These are phyloP conservation scores for Elaeis oleifera DNA, from an alignment of 202 grass and related monocot genomes.

Conservation along the genomic window DNA sequence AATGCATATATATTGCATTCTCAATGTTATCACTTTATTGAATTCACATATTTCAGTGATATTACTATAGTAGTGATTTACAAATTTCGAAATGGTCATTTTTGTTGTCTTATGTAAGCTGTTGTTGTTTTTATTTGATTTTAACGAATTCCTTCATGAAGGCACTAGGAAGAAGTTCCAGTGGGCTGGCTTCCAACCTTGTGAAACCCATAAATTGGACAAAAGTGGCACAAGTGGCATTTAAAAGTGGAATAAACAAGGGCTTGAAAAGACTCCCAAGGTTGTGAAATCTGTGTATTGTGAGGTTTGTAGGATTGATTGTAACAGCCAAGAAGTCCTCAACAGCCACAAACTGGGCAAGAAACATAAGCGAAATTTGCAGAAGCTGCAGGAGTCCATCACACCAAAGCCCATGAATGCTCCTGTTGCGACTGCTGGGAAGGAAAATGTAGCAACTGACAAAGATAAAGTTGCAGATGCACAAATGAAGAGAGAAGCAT, in stretches of 20 bases:
- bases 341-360: slow-evolving; percentile 27
- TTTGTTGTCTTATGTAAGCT: no score
- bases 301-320: slow-evolving; percentile 31
- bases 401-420: slow-evolving; percentile 9
- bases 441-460: neutral
- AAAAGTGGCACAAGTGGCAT: neutral
- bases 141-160: no score
- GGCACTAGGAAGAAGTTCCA: no score
- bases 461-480: slow-evolving; percentile 16
- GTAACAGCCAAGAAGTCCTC: slow-evolving; percentile 25
- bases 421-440: neutral
- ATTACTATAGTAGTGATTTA: no score
- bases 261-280: neutral
- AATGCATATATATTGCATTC: no score
- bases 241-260: neutral
- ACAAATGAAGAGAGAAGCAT: slow-evolving; percentile 9
- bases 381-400: slow-evolving; percentile 9
- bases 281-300: slow-evolving; percentile 13
- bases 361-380: slow-evolving; percentile 28
- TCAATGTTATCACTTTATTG: no score
- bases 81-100: no score
- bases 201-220: slow-evolving; percentile 7
- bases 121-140: no score
- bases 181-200: neutral
- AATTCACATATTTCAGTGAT: no score